Conservation (phyloP, 176 grass and related monocot species). For the Ensete glaucum region DNA sequence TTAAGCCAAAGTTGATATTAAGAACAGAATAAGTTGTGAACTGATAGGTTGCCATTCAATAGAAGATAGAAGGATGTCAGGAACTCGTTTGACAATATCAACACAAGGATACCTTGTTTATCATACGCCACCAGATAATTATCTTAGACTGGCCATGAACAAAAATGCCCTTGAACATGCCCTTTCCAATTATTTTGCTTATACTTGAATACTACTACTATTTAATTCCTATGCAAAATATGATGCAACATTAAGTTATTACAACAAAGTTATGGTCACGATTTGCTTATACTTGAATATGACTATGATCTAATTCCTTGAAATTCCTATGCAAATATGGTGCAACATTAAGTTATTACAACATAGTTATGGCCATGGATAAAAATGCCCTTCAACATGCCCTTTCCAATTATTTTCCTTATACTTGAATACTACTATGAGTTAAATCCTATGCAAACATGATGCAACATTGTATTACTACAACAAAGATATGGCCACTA, state of each 20-base stretch:
- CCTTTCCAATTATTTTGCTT: neutral
- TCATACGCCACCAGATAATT: too few species aligned
- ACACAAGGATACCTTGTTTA: too few species aligned
- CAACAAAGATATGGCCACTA: neutral
- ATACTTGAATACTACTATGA: neutral
- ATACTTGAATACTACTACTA: neutral
- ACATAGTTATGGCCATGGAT: neutral
- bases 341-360: neutral
- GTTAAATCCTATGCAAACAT: neutral
- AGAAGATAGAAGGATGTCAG: too few species aligned
- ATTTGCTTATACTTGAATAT: neutral
- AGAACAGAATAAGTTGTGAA: too few species aligned
- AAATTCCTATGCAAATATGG: neutral
- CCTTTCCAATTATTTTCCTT: neutral
- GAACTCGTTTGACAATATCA: too few species aligned
- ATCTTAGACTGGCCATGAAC: neutral
- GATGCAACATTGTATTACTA: neutral
- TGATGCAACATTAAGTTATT: neutral
- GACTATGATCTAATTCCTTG: too few species aligned
- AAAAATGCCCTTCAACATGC: neutral
- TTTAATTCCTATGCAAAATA: neutral
- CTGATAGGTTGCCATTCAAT: too few species aligned
- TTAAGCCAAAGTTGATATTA: neutral
- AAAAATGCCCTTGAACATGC: neutral
- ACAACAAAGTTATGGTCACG: neutral